Evolutionary conservation across 2,329 filamentous ascomycete genomes (phyloP), one percentile per base, ranked within the genome.

Genomic region (Lachnellula arida): DNA sequence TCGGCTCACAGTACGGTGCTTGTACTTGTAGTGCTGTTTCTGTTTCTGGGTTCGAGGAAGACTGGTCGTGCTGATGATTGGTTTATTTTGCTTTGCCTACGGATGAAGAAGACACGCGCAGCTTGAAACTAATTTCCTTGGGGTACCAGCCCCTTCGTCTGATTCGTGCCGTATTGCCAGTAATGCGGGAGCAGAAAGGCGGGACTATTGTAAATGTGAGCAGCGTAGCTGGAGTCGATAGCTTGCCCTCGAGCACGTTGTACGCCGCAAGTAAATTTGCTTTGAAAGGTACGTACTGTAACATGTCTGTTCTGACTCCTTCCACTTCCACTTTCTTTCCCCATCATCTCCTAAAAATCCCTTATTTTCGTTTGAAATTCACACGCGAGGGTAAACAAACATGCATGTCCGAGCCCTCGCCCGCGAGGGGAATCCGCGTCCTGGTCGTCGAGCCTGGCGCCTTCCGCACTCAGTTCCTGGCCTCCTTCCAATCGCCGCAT

Each of bases 91-190:
- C 37, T 17, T 12, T 14, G 22, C 11, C 39, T 14, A 53, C 42
- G 22, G 51, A 54, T 6, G 46, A 51, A 25, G 53, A 60, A 53
- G 32, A 28, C 49, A 35, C 5, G 39, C 49, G 17, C 56, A 58
- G 32, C 80, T 80, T 65, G 74, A 77, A 65, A 79, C 78, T 25
- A 83, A 83, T 54, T 78, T 82, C 47, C 78, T 81, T 58, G 80
- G 78, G n/a, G n/a, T n/a, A n/a, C n/a, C n/a, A n/a, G 4, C 67
- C 71, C 11, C 66, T 80, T 49, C 79, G 76, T 56, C 72, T 79
- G 0, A 72, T 74, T 32, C 74, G 75, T 9, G 76, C 76, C 0
- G 73, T 75, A 12, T 65, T 81, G 0, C 78, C 78, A 0, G 65
- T 70, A 17, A 70, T 82, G 63, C 73, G 79, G 17, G 62, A 65